Conservation (phyloP, 2,329 filamentous ascomycete species). For the Drechslera avenae region DNA sequence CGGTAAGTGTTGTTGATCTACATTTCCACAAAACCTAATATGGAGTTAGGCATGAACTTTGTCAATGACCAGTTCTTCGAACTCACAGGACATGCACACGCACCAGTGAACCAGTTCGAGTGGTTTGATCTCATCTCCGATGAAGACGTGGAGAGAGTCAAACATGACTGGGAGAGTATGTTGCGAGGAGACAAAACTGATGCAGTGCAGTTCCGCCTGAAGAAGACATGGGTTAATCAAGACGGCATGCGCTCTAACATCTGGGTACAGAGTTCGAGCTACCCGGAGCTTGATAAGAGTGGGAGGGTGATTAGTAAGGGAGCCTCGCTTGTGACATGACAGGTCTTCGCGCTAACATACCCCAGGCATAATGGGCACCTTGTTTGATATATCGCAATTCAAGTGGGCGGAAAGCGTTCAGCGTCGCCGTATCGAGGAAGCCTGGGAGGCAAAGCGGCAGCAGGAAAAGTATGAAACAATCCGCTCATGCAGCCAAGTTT, state of each 20-base stretch:
- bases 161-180: constrained; percentile 25
- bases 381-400: constrained; percentile 47
- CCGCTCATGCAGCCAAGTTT: not conserved
- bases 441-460: constrained; percentile 45
- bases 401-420: constrained; percentile 48
- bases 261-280: constrained; percentile 35
- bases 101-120: constrained; percentile 18
- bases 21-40: not conserved
- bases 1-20: constrained; percentile 11
- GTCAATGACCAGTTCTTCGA: constrained; percentile 40
- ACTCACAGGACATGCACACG: constrained; percentile 25
- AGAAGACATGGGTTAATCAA: constrained; percentile 36
- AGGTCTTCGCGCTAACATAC: not conserved
- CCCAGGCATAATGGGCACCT: constrained; percentile 39
- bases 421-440: constrained; percentile 40
- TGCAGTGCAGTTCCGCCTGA: constrained; percentile 31
- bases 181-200: constrained; percentile 21
- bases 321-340: no score
- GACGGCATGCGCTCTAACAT: constrained; percentile 30
- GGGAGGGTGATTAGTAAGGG: constrained; percentile 30
- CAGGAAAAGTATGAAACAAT: constrained; percentile 36
- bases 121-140: constrained; percentile 28
- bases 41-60: constrained; percentile 30
- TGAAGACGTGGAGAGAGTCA: constrained; percentile 25
- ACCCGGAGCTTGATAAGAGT: constrained; percentile 29